These are phyloP conservation scores for Penicillium mononematosum DNA, from an alignment of 495 filamentous ascomycete genomes.

Conservation along the genomic window DNA sequence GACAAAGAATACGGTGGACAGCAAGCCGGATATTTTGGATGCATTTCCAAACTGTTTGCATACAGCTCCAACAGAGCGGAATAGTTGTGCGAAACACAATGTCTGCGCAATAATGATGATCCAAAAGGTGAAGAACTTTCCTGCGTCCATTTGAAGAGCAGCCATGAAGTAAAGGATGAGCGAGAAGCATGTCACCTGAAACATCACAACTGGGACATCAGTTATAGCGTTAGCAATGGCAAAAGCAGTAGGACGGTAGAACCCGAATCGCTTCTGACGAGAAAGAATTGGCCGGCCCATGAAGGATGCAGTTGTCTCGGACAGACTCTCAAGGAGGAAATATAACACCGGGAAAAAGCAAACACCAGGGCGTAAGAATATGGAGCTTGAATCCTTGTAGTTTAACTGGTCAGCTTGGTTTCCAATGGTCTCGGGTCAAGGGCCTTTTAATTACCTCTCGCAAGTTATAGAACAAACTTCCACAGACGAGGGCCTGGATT, in stretches of 20 bases:
- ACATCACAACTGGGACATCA: conserved; percentile 66
- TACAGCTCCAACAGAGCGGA: conserved; percentile 72
- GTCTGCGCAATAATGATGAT: conserved; percentile 68
- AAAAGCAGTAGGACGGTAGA: conserved; percentile 75
- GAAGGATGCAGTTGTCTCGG: conserved; percentile 40
- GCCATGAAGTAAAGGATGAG: conserved; percentile 81
- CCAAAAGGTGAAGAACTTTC: conserved; percentile 76
- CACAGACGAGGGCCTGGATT: conserved; percentile 41
- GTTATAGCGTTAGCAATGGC: conserved; percentile 79
- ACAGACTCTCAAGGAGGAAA: conserved; percentile 40
- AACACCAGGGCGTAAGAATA: conserved; percentile 41
- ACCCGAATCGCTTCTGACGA: conserved; percentile 57
- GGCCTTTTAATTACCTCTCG: conserved; percentile 25
- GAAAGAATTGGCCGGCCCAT: conserved; percentile 46
- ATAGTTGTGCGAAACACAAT: conserved; percentile 71
- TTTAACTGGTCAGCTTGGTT: neutral
- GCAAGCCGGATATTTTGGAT: conserved; percentile 71
- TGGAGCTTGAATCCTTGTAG: conserved; percentile 21
- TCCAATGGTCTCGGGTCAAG: neutral
- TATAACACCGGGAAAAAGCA: conserved; percentile 43
- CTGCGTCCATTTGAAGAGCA: conserved; percentile 62
- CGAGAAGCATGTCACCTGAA: conserved; percentile 67
- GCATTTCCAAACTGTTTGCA: conserved; percentile 84
- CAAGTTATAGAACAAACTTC: conserved; percentile 45
- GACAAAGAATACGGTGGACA: conserved; percentile 76